Evolutionary conservation across 179 eudicot genomes (phyloP).

Genomic region (Drosera spatulata): DNA sequence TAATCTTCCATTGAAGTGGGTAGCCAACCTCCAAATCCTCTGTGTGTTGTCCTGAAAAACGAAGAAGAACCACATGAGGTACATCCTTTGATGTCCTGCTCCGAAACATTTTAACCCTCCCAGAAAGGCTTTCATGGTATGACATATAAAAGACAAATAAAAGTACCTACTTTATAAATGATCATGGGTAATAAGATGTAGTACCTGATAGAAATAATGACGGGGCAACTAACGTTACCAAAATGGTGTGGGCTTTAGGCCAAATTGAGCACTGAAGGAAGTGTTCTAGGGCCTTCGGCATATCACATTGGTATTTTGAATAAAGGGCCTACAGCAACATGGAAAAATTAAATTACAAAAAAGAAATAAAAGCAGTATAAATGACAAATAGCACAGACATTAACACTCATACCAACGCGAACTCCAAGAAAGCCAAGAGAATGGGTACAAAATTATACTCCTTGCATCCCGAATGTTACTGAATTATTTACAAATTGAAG

Average conservation of each 20-base stretch:
- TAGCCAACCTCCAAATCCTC: slow-evolving; percentile 71
- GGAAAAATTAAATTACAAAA: slow-evolving; percentile 1
- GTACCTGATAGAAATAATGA: slow-evolving; percentile 81
- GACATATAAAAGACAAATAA: not conserved
- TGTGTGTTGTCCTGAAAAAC: slow-evolving; percentile 41
- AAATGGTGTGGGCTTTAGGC: slow-evolving; percentile 92
- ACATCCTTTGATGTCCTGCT: no score
- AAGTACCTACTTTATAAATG: not conserved
- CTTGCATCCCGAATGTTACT: no score
- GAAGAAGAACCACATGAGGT: not conserved
- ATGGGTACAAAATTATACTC: not conserved
- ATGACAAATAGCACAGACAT: not conserved
- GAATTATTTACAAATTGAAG: no score
- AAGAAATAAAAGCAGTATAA: not conserved
- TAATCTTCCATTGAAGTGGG: slow-evolving; percentile 70
- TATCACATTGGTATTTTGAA: slow-evolving; percentile 57
- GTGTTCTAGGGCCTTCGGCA: slow-evolving; percentile 69
- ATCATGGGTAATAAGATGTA: slow-evolving; percentile 5
- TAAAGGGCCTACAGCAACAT: slow-evolving; percentile 61
- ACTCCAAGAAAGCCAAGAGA: not conserved
- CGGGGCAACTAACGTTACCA: slow-evolving; percentile 69
- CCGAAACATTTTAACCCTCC: no score
- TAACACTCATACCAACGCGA: not conserved
- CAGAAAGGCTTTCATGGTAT: not conserved
- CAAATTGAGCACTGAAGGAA: slow-evolving; percentile 67